A percentile compares a stretch with the other conserved stretches of the same genome.
These are phyloP conservation scores for Conringia planisiliqua DNA, from an alignment of 345 rosid genomes.

Conservation along the genomic window DNA sequence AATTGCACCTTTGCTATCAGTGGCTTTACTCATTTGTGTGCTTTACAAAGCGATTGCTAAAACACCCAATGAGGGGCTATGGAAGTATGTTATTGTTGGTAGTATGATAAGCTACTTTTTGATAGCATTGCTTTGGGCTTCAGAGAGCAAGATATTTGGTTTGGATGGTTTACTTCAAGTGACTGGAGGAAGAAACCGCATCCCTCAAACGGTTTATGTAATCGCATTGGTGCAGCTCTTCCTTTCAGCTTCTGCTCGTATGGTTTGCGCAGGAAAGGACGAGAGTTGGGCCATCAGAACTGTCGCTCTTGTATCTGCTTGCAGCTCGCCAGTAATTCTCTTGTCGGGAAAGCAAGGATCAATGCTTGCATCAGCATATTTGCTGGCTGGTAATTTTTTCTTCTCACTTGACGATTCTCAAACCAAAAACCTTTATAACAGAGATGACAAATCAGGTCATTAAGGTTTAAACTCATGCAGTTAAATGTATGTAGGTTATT, in stretches of 20 bases:
- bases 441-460: neutral
- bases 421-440: neutral
- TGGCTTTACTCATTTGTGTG: slow-evolving; percentile 46
- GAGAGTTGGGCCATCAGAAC: slow-evolving; percentile 39
- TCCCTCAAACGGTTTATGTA: slow-evolving; percentile 60
- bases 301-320: slow-evolving; percentile 58
- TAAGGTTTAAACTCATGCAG: slow-evolving; percentile 8
- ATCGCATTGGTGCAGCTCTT: slow-evolving; percentile 56
- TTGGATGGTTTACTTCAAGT: slow-evolving; percentile 40
- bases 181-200: slow-evolving; percentile 39
- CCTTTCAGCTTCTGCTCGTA: slow-evolving; percentile 39
- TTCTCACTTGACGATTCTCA: neutral
- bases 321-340: slow-evolving; percentile 70
- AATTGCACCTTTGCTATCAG: slow-evolving; percentile 49
- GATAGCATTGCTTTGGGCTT: slow-evolving; percentile 68
- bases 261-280: slow-evolving; percentile 29
- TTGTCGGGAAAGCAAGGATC: slow-evolving; percentile 89
- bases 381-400: slow-evolving; percentile 58
- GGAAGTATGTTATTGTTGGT: slow-evolving; percentile 48
- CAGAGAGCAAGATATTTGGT: slow-evolving; percentile 47
- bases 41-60: slow-evolving; percentile 34
- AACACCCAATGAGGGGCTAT: slow-evolving; percentile 36
- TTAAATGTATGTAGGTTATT: slow-evolving; percentile 57
- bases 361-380: slow-evolving; percentile 56
- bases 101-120: slow-evolving; percentile 61